Evolutionary conservation across 1,284 basidiomycete species (phyloP).

Genomic region (Fomitopsis betulina): DNA sequence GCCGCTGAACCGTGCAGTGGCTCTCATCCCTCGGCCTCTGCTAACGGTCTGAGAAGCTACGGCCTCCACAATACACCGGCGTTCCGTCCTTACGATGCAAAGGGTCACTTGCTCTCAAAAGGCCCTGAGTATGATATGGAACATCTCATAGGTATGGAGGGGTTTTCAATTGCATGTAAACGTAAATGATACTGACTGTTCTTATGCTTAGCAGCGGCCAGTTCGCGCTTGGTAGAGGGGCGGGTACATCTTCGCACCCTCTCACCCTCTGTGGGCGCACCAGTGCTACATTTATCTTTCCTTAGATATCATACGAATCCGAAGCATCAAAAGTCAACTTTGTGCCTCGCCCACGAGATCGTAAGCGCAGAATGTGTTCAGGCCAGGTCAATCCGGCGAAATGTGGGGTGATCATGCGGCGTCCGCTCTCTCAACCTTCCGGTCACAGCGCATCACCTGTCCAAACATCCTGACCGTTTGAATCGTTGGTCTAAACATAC

Average conservation of each 20-base stretch:
- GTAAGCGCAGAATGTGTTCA: not conserved
- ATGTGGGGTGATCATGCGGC: conserved; percentile 24
- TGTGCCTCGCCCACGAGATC: conserved; percentile 1
- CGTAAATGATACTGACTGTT: too few relatives aligned
- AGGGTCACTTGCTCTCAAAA: not conserved
- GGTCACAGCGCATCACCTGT: conserved; percentile 16
- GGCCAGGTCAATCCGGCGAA: conserved; percentile 2
- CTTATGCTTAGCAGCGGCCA: too few relatives aligned
- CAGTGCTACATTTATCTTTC: not conserved
- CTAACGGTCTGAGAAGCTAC: not conserved
- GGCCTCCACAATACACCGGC: not conserved
- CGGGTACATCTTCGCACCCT: too few relatives aligned
- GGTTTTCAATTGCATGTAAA: not conserved
- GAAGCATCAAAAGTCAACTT: not conserved
- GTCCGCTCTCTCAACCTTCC: conserved; percentile 29
- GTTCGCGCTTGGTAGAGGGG: too few relatives aligned
- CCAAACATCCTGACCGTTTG: conserved; percentile 5
- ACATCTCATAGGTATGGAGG: too few relatives aligned
- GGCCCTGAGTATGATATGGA: not conserved
- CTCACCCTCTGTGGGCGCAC: too few relatives aligned
- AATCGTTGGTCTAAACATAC: conserved; percentile 5
- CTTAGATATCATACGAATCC: not conserved
- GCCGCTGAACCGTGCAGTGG: not conserved
- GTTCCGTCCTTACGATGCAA: not conserved
- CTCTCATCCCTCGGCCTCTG: not conserved